Evolutionary conservation across 331 rosid species (phyloP), one percentile per base, ranked within the genome.

Genomic region (Malus hybrid): DNA sequence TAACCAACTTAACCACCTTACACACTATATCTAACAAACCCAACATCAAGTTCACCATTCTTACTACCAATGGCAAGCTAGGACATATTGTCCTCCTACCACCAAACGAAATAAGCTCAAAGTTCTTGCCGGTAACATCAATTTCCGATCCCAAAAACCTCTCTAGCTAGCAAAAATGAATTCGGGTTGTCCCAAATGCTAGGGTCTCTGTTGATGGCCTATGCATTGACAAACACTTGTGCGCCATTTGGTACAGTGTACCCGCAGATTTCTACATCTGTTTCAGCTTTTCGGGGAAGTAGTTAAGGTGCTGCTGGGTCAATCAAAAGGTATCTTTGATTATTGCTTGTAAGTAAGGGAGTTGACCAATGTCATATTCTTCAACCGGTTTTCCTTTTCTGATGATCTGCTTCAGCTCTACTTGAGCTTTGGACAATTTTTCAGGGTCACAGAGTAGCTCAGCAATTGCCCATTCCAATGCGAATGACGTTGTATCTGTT

Each of bases 201-300:
- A 6, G 75, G 67, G 62, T 81, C 81, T 67, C 81, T 66, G 1
- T 65, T 24, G 5, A 76, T 63, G 15, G 84, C 84, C 84, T 78
- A 65, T 4, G 48, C 78, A 65, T 81, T 71, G 46, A 76, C 77
- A 5, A 76, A 36, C 10, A 80, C 55, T 57, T 75, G 69, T 11
- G 78, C 74, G 24, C 71, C 85, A 10, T 67, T 65, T 0, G 81
- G 78, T 1, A 71, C 39, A 9, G 48, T 28, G n/a, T 61, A 81
- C 3, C 79, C 73, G 2, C 76, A 5, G 24, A 24, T 24, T 4
- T 76, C 71, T 1, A 81, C 76, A 5, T 81, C 79, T 22, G 6
- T 9, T 14, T 39, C 64, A 0, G 68, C 81, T 34, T 50, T 76
- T 0, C 67, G 63, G 1, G 85, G 85, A 1, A 81, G 73, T 16